phyloP scores from a whole-genome alignment of 345 rosid species.

The Microcos paniculata region DNA sequence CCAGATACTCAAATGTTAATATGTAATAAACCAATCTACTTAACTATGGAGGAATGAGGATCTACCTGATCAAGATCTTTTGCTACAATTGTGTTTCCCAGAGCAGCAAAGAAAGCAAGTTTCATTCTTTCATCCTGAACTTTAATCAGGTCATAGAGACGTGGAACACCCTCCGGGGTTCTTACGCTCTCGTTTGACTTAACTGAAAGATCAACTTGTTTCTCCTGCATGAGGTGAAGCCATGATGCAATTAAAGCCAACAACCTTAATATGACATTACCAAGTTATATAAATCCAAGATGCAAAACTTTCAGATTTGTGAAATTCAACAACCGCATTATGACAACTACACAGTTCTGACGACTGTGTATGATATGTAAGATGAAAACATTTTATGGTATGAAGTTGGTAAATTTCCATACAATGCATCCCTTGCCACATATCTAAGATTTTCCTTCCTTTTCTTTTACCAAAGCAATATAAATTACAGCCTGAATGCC shows the following conservation, averaged over 20 bases:
- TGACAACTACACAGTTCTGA: neutral
- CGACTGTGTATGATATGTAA: neutral
- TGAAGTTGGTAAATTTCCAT: neutral
- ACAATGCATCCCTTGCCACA: neutral
- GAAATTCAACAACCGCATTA: neutral
- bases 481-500: neutral
- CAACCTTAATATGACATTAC: neutral
- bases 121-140: constrained; percentile 90
- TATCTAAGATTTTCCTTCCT: neutral
- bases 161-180: constrained; percentile 89
- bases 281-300: neutral
- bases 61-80: constrained; percentile 92
- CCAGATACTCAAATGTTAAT: neutral
- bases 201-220: constrained; percentile 62
- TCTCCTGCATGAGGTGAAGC: constrained; percentile 60
- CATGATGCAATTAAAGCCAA: neutral
- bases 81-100: constrained; percentile 81
- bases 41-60: constrained; percentile 8
- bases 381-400: neutral
- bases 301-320: neutral
- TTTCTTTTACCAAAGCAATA: neutral
- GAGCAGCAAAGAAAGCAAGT: constrained; percentile 86
- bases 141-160: constrained; percentile 86
- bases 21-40: neutral
- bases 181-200: constrained; percentile 60